Evolutionary conservation across 306 rosid species (phyloP), one percentile per base, ranked within the genome.

Genomic region (Cucurbita pepo): DNA sequence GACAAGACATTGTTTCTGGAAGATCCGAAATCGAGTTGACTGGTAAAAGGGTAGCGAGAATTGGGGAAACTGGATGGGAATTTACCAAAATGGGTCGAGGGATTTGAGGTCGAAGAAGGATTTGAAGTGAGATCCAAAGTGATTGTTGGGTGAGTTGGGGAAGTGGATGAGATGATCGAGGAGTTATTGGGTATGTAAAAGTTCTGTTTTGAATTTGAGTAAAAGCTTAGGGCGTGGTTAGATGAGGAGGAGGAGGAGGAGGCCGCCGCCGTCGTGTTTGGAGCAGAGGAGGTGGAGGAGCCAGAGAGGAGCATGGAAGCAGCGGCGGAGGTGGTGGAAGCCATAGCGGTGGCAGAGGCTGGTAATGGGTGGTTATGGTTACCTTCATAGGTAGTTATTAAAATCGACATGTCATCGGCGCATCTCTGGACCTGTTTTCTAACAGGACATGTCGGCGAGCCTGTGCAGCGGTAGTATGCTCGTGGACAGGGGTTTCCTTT

Each of bases 261-360:
- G 25, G 25, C 25, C 25, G 56, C 3, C 0, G 84, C 7, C 21
- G 60, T 1, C 1, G 83, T 1, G 34, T 30, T 30, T 30, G 34
- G 34, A 30, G 34, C 34, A 30, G 34, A 30, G 9, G 86, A 86
- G 76, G 82, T 77, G 54, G 91, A 78, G 16, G 97, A 89, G 58
- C 91, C 97, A 11, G 97, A 86, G 30, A 87, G 25, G 5, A 94
- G 83, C 97, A 94, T 91, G 55, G 99, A 87, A 30, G 90, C 97
- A 0, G 99, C 99, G 0, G 99, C 99, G 0, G 99, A 91, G 60
- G 99, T 94, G 58, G 96, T 87, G 84, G 99, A 94, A 30, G 99
- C 99, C 95, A 94, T 82, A 71, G 82, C 75, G 15, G 82, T 81
- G 63, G 88, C 88, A 15, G 85, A 52, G 8, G 47, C 76, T 3